phyloP scores from a whole-genome alignment of 2,329 filamentous ascomycete species.

The Ascochyta clinopodiicola region DNA sequence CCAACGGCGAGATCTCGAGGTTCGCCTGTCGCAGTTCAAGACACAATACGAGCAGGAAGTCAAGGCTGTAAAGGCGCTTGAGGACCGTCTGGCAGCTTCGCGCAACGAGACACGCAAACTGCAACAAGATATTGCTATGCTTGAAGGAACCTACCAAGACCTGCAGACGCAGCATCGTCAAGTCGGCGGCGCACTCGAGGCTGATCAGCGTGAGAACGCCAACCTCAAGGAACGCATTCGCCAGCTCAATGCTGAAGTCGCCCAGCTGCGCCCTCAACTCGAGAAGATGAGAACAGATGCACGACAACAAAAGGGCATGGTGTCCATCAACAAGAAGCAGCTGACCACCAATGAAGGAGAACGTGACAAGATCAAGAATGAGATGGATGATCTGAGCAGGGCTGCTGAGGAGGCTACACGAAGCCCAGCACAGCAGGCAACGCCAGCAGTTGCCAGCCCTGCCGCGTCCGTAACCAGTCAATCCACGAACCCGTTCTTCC shows the following conservation, averaged over 20 bases:
- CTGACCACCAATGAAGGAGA: conserved; percentile 87
- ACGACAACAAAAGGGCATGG: conserved; percentile 92
- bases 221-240: conserved; percentile 87
- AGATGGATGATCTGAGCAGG: conserved; percentile 73
- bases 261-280: conserved; percentile 84
- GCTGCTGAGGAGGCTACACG: conserved; percentile 62
- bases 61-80: conserved; percentile 80
- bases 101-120: conserved; percentile 84
- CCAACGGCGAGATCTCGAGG: conserved; percentile 93
- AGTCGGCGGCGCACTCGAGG: conserved; percentile 73
- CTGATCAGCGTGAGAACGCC: conserved; percentile 88
- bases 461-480: conserved; percentile 65
- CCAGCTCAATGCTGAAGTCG: conserved; percentile 80
- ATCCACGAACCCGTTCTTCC: conserved; percentile 95
- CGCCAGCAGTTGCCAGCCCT: conserved; percentile 69
- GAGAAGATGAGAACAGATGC: conserved; percentile 93
- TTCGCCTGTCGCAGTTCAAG: conserved; percentile 83
- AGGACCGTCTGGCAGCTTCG: conserved; percentile 79
- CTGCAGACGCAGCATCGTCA: conserved; percentile 83
- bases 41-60: conserved; percentile 93
- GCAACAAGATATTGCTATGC: conserved; percentile 79
- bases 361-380: conserved; percentile 82
- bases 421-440: conserved; percentile 38
- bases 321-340: conserved; percentile 99
- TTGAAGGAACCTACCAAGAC: conserved; percentile 83